These are phyloP conservation scores for Lecanoromycetidae sp. DNA, from an alignment of 2,329 filamentous ascomycete genomes.

Conservation along the genomic window DNA sequence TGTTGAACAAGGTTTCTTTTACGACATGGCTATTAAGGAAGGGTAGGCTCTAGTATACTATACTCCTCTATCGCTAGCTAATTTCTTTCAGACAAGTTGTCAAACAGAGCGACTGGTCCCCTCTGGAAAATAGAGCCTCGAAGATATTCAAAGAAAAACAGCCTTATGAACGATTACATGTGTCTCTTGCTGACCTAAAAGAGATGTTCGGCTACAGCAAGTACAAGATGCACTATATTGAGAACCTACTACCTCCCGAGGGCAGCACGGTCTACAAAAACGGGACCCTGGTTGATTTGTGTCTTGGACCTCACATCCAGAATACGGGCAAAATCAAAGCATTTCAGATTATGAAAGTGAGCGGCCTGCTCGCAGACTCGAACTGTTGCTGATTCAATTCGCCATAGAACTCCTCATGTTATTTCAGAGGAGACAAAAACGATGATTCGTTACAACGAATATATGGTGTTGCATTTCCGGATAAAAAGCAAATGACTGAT, in stretches of 20 bases:
- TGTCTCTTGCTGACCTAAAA: conserved; percentile 80
- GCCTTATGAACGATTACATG: conserved; percentile 75
- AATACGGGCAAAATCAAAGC: conserved; percentile 89
- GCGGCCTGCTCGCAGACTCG: conserved; percentile 12
- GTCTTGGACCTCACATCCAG: conserved; percentile 84
- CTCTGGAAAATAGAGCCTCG: conserved; percentile 65
- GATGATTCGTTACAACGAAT: conserved; percentile 95
- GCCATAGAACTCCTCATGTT: conserved; percentile 58
- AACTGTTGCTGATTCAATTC: conserved; percentile 14
- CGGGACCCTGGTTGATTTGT: conserved; percentile 88
- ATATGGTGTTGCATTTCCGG: conserved; percentile 91
- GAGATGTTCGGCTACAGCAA: conserved; percentile 98
- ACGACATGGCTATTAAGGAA: conserved; percentile 79
- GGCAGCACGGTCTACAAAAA: conserved; percentile 90
- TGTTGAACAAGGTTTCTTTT: conserved; percentile 88
- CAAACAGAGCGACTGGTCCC: conserved; percentile 66
- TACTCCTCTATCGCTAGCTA: conserved; percentile 12
- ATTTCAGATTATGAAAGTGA: conserved; percentile 76
- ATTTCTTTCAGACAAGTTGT: conserved; percentile 44
- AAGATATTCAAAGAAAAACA: conserved; percentile 95
- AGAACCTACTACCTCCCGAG: conserved; percentile 83
- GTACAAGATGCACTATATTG: conserved; percentile 97
- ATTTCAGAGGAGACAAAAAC: conserved; percentile 85
- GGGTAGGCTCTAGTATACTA: conserved; percentile 30
- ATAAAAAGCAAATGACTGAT: conserved; percentile 88